A percentile compares a stretch with the other conserved stretches of the same genome.
These are phyloP conservation scores for Amanita exitialis DNA, from an alignment of 768 basidiomycete species.

Conservation along the genomic window DNA sequence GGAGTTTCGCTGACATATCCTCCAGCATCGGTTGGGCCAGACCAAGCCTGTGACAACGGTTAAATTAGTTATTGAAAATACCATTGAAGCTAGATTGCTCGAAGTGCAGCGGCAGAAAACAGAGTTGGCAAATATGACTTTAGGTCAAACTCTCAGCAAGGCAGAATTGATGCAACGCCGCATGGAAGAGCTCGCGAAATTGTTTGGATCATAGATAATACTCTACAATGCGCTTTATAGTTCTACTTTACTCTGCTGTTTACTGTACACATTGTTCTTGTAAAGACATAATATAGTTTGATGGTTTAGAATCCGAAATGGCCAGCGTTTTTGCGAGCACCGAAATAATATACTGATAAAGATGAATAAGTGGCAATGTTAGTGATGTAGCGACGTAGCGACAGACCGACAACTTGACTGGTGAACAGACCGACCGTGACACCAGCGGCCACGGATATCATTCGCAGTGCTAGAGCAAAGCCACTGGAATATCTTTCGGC, in stretches of 20 bases:
- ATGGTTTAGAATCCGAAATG: slow-evolving; percentile 59
- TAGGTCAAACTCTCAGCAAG: slow-evolving; percentile 81
- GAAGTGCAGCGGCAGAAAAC: slow-evolving; percentile 95
- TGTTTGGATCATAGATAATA: slow-evolving; percentile 43
- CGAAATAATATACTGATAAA: slow-evolving; percentile 56
- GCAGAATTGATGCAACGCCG: slow-evolving; percentile 80
- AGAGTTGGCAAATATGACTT: slow-evolving; percentile 87
- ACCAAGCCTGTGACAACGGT: slow-evolving; percentile 85
- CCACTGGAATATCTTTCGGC: slow-evolving; percentile 67
- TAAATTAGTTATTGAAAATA: slow-evolving; percentile 89
- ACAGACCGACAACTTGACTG: slow-evolving; percentile 55
- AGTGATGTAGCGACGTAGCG: background rate
- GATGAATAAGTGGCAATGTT: background rate
- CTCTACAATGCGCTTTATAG: slow-evolving; percentile 7
- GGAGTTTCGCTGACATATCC: background rate
- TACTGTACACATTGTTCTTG: slow-evolving; percentile 6
- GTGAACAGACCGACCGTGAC: slow-evolving; percentile 80
- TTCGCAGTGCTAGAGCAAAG: slow-evolving; percentile 69
- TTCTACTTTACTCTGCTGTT: slow-evolving; percentile 5
- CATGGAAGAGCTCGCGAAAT: slow-evolving; percentile 75
- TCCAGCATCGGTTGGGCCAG: slow-evolving; percentile 91
- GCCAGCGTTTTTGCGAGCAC: slow-evolving; percentile 59
- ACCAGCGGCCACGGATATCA: slow-evolving; percentile 79
- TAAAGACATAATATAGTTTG: slow-evolving; percentile 1
- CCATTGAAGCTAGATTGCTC: slow-evolving; percentile 87